Base-by-base conservation (phyloP, 345 rosid species). In the Lumnitzera littorea region DNA sequence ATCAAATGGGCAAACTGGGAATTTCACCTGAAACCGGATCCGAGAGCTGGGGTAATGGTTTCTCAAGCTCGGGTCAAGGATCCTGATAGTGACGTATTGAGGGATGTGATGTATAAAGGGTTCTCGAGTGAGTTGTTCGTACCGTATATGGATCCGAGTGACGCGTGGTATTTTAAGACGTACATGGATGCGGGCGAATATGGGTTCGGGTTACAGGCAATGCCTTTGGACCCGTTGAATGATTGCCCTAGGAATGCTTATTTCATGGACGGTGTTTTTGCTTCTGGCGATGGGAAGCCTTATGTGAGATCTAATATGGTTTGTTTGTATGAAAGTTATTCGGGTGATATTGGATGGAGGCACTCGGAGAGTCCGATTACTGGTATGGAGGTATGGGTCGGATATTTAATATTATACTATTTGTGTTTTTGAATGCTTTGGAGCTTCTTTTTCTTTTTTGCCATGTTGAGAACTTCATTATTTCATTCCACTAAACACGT, bases 1-100 rank as follows among this genome's bases (percentile, higher is more conserved):
- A 84, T 88, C 13, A 91, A 78, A 56, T 91, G 96, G 98, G 96
- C 98, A 47, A 91, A 88, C 62, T 91, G 96, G 98, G 89, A 78
- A 62, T 86, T 88, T 63, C 98, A 91, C 61, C 23, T 86, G 31
- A 91, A 86, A 72, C 82, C 98, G 13, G 90, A 91, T 71, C 77
- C 85, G 31, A 80, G 96, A 73, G 98, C 96, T 0, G 91, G 96
- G 0, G 71, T 81, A 66, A 58, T 88, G 2, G 57, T 86, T 20
- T 91, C 97, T 23, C 78, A 57, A 49, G 98, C 88, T 46, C 68
- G 62, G 75, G 78, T 88, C 55, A 70, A 72, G 62, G 91, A 91
- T 73, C 82, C 80, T 56, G 82, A 86, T 7, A 84, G 63, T 24
- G 88, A 88, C 15, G 69, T 72, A 72, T 50, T 77, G 77, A 81